Evolutionary conservation across 2,329 filamentous ascomycete species (phyloP).

Genomic region (Pyrenophora seminiperda): DNA sequence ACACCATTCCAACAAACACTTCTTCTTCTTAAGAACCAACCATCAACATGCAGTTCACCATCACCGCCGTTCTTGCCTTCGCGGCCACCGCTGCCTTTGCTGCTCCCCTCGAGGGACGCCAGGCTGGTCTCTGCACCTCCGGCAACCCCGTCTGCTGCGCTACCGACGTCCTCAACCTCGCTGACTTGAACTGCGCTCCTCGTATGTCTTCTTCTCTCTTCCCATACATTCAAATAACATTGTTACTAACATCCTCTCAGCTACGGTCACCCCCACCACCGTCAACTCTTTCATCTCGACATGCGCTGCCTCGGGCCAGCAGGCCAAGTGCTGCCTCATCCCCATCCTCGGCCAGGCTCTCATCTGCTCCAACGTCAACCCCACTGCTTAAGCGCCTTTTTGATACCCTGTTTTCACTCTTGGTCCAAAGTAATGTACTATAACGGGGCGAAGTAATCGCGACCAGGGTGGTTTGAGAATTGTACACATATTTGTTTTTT

Average conservation of each 20-base stretch:
- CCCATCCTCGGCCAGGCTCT: slow-evolving; percentile 55
- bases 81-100: slow-evolving; percentile 37
- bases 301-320: slow-evolving; percentile 58
- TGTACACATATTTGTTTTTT: slow-evolving; percentile 7
- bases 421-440: background rate
- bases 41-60: slow-evolving; percentile 45
- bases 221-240: background rate
- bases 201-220: slow-evolving; percentile 51
- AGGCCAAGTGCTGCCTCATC: slow-evolving; percentile 63
- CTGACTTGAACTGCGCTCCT: slow-evolving; percentile 61
- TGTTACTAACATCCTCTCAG: slow-evolving; percentile 32
- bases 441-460: background rate
- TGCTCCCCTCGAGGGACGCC: slow-evolving; percentile 41
- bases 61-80: slow-evolving; percentile 42
- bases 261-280: slow-evolving; percentile 45
- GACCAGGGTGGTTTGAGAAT: background rate
- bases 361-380: slow-evolving; percentile 45
- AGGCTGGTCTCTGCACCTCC: slow-evolving; percentile 43
- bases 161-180: slow-evolving; percentile 64
- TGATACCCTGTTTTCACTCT: background rate
- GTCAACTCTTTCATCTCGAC: slow-evolving; percentile 53
- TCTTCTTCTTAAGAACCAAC: slow-evolving; percentile 14
- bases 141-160: slow-evolving; percentile 62
- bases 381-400: slow-evolving; percentile 15
- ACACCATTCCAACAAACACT: slow-evolving; percentile 5